phyloP scores from a whole-genome alignment of 805 yeast genomes.

The Nakazawaea molendinolei region DNA sequence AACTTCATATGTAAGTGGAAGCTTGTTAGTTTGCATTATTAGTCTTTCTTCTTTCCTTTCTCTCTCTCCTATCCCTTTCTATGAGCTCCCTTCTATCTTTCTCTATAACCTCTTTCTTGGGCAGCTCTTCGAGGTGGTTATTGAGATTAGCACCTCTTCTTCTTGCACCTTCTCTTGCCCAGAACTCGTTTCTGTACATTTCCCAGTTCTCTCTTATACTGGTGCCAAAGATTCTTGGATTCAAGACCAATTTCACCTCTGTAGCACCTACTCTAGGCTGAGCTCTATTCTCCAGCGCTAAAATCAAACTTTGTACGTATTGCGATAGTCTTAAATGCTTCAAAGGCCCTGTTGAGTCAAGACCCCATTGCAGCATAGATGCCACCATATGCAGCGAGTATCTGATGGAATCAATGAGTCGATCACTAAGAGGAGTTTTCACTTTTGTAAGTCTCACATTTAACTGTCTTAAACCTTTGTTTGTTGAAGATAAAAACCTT shows the following conservation, averaged over 20 bases:
- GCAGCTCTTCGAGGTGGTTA: constrained; percentile 13
- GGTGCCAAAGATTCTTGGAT: constrained; percentile 75
- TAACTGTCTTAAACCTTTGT: constrained; percentile 81
- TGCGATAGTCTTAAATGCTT: constrained; percentile 4
- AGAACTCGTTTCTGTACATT: constrained; percentile 83
- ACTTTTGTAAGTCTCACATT: constrained; percentile 73
- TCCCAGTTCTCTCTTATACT: constrained; percentile 94
- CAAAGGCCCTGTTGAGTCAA: constrained; percentile 9
- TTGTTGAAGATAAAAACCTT: constrained; percentile 71
- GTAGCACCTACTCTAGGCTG: constrained; percentile 68
- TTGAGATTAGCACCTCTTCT: constrained; percentile 26
- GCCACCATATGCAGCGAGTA: constrained; percentile 3
- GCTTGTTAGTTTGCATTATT: constrained; percentile 11
- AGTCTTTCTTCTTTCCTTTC: constrained; percentile 32
- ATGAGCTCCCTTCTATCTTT: constrained; percentile 29
- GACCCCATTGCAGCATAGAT: neutral
- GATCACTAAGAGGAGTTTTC: constrained; percentile 30
- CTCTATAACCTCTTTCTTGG: constrained; percentile 25
- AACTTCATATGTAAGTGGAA: too few relatives aligned
- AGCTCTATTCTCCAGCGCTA: constrained; percentile 26
- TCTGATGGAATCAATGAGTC: constrained; percentile 22
- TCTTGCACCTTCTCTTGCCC: constrained; percentile 78
- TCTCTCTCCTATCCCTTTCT: constrained; percentile 32
- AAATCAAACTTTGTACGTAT: constrained; percentile 5
- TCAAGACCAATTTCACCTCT: constrained; percentile 74